phyloP scores from a whole-genome alignment of 441 rosid genomes.

The Macaranga tanarius region DNA sequence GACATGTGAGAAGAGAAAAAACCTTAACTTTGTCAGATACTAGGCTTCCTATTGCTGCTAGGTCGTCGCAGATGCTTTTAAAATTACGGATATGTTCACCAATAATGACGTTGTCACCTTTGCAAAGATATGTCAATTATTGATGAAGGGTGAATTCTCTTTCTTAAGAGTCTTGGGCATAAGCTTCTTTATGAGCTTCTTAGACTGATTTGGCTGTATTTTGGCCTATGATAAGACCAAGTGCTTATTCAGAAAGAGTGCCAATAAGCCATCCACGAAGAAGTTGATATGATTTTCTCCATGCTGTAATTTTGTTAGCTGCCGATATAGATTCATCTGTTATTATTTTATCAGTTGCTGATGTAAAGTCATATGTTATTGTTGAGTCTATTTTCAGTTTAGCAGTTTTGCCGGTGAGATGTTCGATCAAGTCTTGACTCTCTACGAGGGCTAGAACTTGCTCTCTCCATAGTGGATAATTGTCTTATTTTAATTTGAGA shows the following conservation, averaged over 20 bases:
- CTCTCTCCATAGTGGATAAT: too few species aligned
- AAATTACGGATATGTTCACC: background rate
- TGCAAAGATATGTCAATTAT: slow-evolving; percentile 8
- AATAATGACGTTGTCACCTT: background rate
- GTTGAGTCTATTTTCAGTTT: too few species aligned
- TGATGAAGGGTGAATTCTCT: slow-evolving; percentile 1
- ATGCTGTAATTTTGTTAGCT: background rate
- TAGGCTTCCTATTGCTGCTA: background rate
- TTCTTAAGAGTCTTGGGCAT: background rate
- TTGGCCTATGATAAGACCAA: background rate
- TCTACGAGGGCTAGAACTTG: too few species aligned
- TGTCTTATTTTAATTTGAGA: too few species aligned
- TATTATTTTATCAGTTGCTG: too few species aligned
- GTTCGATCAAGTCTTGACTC: too few species aligned
- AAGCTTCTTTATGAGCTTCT: too few species aligned
- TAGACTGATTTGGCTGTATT: background rate
- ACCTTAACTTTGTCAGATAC: background rate
- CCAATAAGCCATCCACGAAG: background rate
- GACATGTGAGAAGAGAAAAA: background rate
- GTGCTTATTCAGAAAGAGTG: background rate
- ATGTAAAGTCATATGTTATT: background rate
- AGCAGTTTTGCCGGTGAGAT: too few species aligned
- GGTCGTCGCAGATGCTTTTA: background rate
- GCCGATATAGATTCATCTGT: too few species aligned
- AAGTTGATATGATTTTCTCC: background rate